Conservation (phyloP, 2,329 filamentous ascomycete genomes). For the Teratosphaeriaceae sp. region DNA sequence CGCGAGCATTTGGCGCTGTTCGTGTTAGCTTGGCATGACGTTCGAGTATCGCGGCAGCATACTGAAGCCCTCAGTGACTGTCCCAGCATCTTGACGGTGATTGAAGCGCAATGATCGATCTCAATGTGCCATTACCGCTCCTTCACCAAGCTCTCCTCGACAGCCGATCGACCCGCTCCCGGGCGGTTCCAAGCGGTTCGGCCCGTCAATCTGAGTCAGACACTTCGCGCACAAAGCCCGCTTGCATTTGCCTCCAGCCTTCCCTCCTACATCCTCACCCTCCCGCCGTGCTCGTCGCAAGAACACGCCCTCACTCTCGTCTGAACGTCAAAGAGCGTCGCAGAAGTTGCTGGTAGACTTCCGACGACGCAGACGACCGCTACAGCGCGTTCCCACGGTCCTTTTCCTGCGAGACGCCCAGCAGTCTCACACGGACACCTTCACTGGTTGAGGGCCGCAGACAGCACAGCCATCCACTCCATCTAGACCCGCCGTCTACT, state of each 20-base stretch:
- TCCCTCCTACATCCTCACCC: constrained; percentile 12
- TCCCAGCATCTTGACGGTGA: constrained; percentile 47
- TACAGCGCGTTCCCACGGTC: constrained; percentile 11
- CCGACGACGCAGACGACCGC: constrained; percentile 1
- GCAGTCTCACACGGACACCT: constrained; percentile 49
- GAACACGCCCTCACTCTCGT: constrained; percentile 10
- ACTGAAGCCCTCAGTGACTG: constrained; percentile 58
- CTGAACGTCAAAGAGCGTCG: constrained; percentile 2
- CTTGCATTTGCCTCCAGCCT: constrained; percentile 9
- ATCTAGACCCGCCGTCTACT: constrained; percentile 7
- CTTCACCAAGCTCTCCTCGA: too few species aligned
- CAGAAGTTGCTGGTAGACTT: constrained; percentile 9
- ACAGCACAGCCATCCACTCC: constrained; percentile 13
- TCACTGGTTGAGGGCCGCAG: constrained; percentile 48
- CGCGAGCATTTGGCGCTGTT: constrained; percentile 54
- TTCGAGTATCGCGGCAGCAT: constrained; percentile 32
- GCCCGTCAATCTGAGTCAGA: too few species aligned
- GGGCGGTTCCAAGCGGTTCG: too few species aligned
- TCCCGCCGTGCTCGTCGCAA: constrained; percentile 20
- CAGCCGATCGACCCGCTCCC: too few species aligned
- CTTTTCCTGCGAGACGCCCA: constrained; percentile 24
- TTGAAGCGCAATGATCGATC: constrained; percentile 3
- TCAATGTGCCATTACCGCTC: neutral
- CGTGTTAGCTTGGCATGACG: constrained; percentile 17
- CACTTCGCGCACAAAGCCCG: too few species aligned